Conservation (phyloP, 1,284 basidiomycete species). For the Moniliophthora roreri region DNA sequence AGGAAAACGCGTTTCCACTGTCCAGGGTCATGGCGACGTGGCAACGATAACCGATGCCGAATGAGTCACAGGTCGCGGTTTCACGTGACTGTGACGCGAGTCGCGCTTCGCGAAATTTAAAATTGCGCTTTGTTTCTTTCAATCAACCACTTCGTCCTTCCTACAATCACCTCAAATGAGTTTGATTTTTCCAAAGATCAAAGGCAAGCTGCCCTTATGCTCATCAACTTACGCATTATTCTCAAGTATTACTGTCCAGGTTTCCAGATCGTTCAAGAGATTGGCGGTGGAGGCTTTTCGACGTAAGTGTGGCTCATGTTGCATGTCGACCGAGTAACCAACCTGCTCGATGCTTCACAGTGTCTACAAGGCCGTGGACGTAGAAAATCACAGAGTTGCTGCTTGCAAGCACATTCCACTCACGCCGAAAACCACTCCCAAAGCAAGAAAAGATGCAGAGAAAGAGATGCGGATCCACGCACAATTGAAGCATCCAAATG, state of each 20-base stretch:
- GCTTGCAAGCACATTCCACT: slow-evolving; percentile 85
- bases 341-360: slow-evolving; percentile 35
- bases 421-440: slow-evolving; percentile 55
- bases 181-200: slow-evolving; percentile 37
- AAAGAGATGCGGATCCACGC: slow-evolving; percentile 94
- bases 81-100: too few species aligned
- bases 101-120: too few species aligned
- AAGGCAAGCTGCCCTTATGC: slow-evolving; percentile 24
- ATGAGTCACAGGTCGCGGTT: too few species aligned
- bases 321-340: not conserved
- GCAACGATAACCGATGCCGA: too few species aligned
- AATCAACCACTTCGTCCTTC: too few species aligned
- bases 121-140: too few species aligned
- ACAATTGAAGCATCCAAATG: slow-evolving; percentile 77
- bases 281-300: slow-evolving; percentile 86
- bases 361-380: slow-evolving; percentile 79
- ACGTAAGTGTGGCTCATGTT: slow-evolving; percentile 44
- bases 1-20: too few species aligned
- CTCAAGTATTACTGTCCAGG: slow-evolving; percentile 37
- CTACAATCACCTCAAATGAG: slow-evolving; percentile 1
- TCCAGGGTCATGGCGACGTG: too few species aligned
- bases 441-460: slow-evolving; percentile 77
- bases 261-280: slow-evolving; percentile 69
- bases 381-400: slow-evolving; percentile 64
- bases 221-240: not conserved